A percentile compares a stretch with the other conserved stretches of the same genome.
These are phyloP conservation scores for Allantophomopsis lycopodina DNA, from an alignment of 2,329 filamentous ascomycete species.

Conservation along the genomic window DNA sequence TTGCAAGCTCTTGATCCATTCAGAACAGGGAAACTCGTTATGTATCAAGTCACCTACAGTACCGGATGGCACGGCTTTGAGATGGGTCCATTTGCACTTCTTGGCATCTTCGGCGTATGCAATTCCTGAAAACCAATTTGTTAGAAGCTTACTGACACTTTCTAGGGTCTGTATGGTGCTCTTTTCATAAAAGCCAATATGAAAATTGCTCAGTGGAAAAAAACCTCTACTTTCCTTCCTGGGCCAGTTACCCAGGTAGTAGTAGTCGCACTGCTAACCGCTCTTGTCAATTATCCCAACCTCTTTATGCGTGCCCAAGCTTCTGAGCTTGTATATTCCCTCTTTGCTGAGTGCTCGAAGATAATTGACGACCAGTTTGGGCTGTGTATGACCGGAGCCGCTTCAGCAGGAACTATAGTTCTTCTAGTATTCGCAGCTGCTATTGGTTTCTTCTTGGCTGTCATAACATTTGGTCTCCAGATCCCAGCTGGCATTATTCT, in stretches of 20 bases:
- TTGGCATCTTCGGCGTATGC: conserved; percentile 67
- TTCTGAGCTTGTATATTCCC: conserved; percentile 78
- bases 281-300: conserved; percentile 88
- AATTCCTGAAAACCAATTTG: background rate
- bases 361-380: conserved; percentile 77
- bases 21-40: conserved; percentile 83
- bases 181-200: conserved; percentile 94
- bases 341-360: conserved; percentile 83
- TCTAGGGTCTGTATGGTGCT: conserved; percentile 74
- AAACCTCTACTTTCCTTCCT: conserved; percentile 47
- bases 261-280: conserved; percentile 67
- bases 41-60: conserved; percentile 92
- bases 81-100: conserved; percentile 70
- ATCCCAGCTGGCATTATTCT: conserved; percentile 93
- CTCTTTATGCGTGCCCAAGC: conserved; percentile 91
- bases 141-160: background rate
- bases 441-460: conserved; percentile 73
- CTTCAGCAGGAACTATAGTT: conserved; percentile 69
- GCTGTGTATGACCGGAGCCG: conserved; percentile 77
- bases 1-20: conserved; percentile 91
- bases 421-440: conserved; percentile 71
- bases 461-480: conserved; percentile 84
- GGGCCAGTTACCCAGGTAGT: conserved; percentile 70
- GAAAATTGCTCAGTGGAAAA: conserved; percentile 69
- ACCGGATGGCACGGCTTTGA: conserved; percentile 92